These are phyloP conservation scores for Heterobasidion annosum DNA, from an alignment of 1,284 basidiomycete genomes.

Conservation along the genomic window DNA sequence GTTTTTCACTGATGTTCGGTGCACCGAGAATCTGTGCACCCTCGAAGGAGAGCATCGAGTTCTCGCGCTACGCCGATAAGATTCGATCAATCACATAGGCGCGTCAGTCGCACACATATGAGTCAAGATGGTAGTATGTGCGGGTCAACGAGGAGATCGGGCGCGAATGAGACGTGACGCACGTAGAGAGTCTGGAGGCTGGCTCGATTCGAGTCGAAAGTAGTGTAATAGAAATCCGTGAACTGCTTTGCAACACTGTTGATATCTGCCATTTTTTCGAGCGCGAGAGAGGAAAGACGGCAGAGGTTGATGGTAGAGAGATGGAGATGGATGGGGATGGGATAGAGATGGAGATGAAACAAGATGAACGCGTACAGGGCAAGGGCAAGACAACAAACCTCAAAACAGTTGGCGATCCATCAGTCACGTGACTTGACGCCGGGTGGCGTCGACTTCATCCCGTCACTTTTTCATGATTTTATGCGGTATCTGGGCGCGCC, in stretches of 20 bases:
- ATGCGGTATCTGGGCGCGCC: no score
- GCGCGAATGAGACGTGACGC: conserved; percentile 22
- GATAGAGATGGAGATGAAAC: no score
- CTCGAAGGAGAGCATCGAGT: conserved; percentile 92
- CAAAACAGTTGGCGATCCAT: no score
- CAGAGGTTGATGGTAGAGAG: background rate
- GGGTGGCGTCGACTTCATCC: no score
- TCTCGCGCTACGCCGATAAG: conserved; percentile 46
- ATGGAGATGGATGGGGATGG: background rate
- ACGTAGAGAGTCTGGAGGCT: conserved; percentile 65
- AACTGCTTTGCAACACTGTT: conserved; percentile 59
- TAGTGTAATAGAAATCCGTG: conserved; percentile 66
- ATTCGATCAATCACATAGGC: conserved; percentile 9
- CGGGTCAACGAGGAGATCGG: background rate
- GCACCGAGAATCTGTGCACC: conserved; percentile 54
- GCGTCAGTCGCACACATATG: background rate
- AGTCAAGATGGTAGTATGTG: no score
- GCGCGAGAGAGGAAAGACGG: background rate
- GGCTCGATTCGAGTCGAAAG: conserved; percentile 58
- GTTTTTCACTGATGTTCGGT: conserved; percentile 66
- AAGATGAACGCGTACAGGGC: no score
- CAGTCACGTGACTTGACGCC: no score
- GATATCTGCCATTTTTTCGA: conserved; percentile 58
- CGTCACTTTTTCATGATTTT: no score
- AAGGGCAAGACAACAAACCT: no score